Conservation (phyloP, 441 rosid species). For the Francoa sonchifolia region DNA sequence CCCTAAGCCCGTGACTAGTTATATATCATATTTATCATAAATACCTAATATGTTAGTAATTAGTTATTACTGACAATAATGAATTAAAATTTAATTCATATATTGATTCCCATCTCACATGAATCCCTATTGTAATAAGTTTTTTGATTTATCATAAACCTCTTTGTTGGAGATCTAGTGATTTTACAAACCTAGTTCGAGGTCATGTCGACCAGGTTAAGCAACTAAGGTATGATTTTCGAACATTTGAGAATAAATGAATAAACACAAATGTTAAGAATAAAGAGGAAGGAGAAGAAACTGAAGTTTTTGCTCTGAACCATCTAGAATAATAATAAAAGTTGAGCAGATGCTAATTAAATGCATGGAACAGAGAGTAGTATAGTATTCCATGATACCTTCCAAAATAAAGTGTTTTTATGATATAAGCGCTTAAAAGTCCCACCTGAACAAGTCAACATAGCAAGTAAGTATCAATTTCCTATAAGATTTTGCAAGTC, state of each 20-base stretch:
- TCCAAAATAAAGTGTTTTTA: conserved; percentile 61
- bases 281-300: neutral
- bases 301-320: too few relatives aligned
- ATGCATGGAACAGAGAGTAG: conserved; percentile 1
- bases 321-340: too few relatives aligned
- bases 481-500: neutral
- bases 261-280: neutral
- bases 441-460: conserved; percentile 34
- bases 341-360: too few relatives aligned
- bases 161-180: too few relatives aligned
- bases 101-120: too few relatives aligned
- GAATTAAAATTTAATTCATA: too few relatives aligned
- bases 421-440: conserved; percentile 55
- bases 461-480: conserved; percentile 6
- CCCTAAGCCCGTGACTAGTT: too few relatives aligned
- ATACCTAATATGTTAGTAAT: too few relatives aligned
- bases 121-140: too few relatives aligned
- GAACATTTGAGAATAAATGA: neutral
- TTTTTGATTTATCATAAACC: too few relatives aligned
- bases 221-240: neutral
- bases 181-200: neutral
- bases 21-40: too few relatives aligned
- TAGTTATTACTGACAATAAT: too few relatives aligned
- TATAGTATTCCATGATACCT: conserved; percentile 24
- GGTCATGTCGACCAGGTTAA: neutral